A percentile compares a stretch with the other conserved stretches of the same genome.
phyloP scores from a whole-genome alignment of 805 yeast genomes.

The Candida stauntonica region DNA sequence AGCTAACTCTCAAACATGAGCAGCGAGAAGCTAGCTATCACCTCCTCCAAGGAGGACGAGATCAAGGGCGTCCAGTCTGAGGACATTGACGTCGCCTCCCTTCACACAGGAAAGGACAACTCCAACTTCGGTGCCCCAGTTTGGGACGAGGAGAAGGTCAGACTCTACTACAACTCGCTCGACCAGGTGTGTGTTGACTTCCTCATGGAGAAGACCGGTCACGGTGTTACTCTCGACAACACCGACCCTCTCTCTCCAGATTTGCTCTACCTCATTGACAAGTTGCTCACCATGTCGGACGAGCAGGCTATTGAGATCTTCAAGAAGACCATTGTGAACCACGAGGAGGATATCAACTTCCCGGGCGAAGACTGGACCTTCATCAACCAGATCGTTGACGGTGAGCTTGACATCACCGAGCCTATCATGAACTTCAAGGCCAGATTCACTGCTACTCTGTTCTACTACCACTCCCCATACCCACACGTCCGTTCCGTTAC shows the following conservation, averaged over 20 bases:
- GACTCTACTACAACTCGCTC: constrained; percentile 6
- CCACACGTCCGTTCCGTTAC: constrained; percentile 65
- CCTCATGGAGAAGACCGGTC: constrained; percentile 18
- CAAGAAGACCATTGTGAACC: constrained; percentile 36
- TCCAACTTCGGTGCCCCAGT: constrained; percentile 2
- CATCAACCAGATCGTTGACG: constrained; percentile 5
- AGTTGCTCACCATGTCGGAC: constrained; percentile 24
- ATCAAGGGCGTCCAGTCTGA: not conserved
- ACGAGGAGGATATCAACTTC: constrained; percentile 45
- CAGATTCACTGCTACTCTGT: constrained; percentile 9
- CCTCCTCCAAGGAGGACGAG: constrained; percentile 1
- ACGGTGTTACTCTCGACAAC: constrained; percentile 10
- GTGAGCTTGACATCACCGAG: constrained; percentile 5
- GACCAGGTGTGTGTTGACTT: constrained; percentile 4
- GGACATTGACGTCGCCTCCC: not conserved
- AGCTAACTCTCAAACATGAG: not conserved
- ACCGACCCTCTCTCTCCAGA: constrained; percentile 12
- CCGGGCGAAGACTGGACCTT: constrained; percentile 26
- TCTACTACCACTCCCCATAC: constrained; percentile 47
- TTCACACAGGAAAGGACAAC: not conserved
- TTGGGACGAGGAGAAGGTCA: constrained; percentile 13
- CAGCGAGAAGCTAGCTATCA: not conserved
- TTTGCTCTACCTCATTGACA: constrained; percentile 12
- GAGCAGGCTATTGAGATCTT: constrained; percentile 26
- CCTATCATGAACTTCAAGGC: constrained; percentile 11